These are phyloP conservation scores for Nicotiana benthamiana DNA, from an alignment of 257 asterid species.

Conservation along the genomic window DNA sequence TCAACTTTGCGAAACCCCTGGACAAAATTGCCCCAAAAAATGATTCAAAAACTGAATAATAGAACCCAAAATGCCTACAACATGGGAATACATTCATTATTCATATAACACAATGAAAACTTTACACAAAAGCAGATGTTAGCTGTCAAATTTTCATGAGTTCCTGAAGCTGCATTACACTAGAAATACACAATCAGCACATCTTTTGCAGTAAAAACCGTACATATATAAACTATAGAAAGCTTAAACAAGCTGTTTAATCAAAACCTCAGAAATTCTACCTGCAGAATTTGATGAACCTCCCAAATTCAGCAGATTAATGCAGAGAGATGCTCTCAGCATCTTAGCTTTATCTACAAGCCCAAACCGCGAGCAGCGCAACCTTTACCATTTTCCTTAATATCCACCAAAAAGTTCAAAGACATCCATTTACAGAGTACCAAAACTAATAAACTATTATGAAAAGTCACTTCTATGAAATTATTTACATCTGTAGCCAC, in stretches of 20 bases:
- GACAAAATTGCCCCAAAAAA: background rate
- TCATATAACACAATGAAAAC: background rate
- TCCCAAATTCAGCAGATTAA: constrained; percentile 35
- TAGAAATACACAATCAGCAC: constrained; percentile 19
- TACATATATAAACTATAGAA: background rate
- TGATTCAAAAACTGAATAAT: background rate
- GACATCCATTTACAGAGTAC: constrained; percentile 13
- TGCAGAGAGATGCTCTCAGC: constrained; percentile 1
- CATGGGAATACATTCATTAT: background rate
- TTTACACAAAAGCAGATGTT: constrained; percentile 16
- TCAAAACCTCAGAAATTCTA: constrained; percentile 39
- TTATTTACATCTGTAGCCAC: background rate
- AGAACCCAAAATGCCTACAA: background rate
- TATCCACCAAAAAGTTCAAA: background rate
- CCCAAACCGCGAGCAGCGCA: constrained; percentile 1
- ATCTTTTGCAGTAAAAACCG: constrained; percentile 1
- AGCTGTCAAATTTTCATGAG: constrained; percentile 17
- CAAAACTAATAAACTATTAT: background rate
- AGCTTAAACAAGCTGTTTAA: constrained; percentile 5
- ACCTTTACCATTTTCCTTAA: background rate
- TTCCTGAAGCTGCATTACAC: constrained; percentile 23
- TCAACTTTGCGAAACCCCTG: constrained; percentile 84
- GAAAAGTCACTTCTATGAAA: background rate
- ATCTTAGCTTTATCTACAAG: constrained; percentile 22
- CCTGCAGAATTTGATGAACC: constrained; percentile 43